Conservation (phyloP, 306 rosid species). For the Acacia crassicarpa region DNA sequence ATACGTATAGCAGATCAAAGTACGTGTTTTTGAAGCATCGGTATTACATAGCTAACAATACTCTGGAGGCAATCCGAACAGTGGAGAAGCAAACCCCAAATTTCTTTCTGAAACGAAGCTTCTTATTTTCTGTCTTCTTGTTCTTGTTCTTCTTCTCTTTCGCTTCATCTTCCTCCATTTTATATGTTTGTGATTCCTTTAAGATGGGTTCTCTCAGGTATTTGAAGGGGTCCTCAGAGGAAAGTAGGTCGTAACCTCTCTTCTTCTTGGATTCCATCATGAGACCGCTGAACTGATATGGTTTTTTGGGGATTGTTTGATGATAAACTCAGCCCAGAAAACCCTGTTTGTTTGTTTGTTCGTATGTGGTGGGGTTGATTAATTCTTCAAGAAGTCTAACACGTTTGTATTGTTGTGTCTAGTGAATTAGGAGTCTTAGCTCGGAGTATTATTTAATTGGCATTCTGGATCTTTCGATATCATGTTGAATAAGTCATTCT, state of each 20-base stretch:
- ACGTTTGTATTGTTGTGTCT: not conserved
- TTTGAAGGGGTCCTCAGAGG: not conserved
- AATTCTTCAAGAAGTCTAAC: not conserved
- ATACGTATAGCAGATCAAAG: not conserved
- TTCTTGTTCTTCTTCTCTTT: not conserved
- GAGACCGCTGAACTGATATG: not conserved
- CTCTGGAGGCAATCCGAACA: not conserved
- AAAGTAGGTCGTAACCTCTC: not conserved
- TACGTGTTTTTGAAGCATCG: not conserved
- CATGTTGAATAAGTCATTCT: not conserved
- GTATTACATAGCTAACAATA: not conserved
- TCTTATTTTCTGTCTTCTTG: not conserved
- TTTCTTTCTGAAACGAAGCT: not conserved
- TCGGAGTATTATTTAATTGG: not conserved
- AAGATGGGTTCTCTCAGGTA: not conserved
- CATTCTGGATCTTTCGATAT: not conserved
- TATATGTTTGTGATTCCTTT: not conserved
- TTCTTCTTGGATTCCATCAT: not conserved
- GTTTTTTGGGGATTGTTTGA: not conserved
- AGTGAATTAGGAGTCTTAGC: not conserved
- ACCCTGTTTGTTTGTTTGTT: not conserved
- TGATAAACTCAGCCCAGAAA: not conserved
- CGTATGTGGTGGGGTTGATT: not conserved
- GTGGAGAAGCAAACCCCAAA: not conserved
- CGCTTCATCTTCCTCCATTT: not conserved